Base-by-base conservation (phyloP, 352 stramenopile genomes). In the Nothophytophthora sp. region DNA sequence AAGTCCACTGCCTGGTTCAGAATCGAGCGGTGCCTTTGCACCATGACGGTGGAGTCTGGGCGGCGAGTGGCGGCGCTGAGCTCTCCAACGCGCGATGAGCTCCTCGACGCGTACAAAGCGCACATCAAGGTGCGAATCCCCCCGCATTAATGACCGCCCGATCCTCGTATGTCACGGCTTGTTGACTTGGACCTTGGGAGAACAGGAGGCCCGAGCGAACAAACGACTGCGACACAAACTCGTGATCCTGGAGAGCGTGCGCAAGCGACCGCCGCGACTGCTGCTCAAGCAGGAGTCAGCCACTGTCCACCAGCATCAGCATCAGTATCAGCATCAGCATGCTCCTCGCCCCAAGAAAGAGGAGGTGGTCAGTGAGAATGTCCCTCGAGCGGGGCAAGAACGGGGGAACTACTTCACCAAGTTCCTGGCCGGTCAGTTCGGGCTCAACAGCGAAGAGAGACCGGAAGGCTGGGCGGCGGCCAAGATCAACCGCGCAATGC, bases 381-480 rank as follows among this genome's bases (percentile, higher is more conserved):
- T 49, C 8, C 65, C 42, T n/a, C 30, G 42, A n/a, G 49, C 37
- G 15, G 18, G 46, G 20, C 53, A 59, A 36, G 46, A 22, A 20
- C 24, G 54, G 10, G 48, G 40, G 7, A 60, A 68, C 35, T 73
- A 77, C 44, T 40, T 81, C 18, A 71, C 54, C 11, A 74, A 73
- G 32, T 74, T 79, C 24, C 48, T 88, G 18, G 62, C 60, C 11
- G 55, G 63, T 2, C 70, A 74, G 10, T 79, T 79, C 19, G 46
- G 51, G 19, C 46, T 60, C 2, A 50, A 48, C 8, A 46, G 63
- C 10, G 47, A 62, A 3, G 55, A 77, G 12, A 62, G 74, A 12
- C 67, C 74, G 0, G 74, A 90, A 9, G 76, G 67, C 19, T 90
- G 79, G 79, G 76, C 75, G 0, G 76, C 79, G 1, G 59, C 43